These are phyloP conservation scores for Cynanchum wilfordii DNA, from an alignment of 257 asterid genomes.

Conservation along the genomic window DNA sequence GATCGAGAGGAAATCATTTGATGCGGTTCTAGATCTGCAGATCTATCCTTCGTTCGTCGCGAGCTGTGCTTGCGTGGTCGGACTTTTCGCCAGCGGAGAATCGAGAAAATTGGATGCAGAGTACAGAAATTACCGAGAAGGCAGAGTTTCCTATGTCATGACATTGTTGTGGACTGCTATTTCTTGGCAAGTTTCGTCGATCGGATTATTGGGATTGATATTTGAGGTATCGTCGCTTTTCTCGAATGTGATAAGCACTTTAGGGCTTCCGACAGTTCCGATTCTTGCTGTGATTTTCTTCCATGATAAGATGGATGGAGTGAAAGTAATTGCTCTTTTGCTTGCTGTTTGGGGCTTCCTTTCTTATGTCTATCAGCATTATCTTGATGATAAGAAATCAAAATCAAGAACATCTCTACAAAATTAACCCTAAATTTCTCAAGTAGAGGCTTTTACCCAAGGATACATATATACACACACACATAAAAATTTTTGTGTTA, in stretches of 20 bases:
- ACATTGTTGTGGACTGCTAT: constrained; percentile 35
- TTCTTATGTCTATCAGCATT: constrained; percentile 35
- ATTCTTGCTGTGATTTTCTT: constrained; percentile 36
- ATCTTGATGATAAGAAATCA: constrained; percentile 29
- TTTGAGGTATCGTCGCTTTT: constrained; percentile 38
- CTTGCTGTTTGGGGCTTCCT: constrained; percentile 41
- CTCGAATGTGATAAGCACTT: constrained; percentile 33
- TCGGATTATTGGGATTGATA: constrained; percentile 34
- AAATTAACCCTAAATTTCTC: not conserved
- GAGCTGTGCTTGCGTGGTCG: constrained; percentile 24
- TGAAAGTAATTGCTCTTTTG: constrained; percentile 28
- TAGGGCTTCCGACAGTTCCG: constrained; percentile 28
- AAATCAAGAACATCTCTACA: constrained; percentile 14
- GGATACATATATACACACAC: too few species aligned
- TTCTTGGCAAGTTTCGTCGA: constrained; percentile 30
- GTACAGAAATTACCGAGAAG: constrained; percentile 17
- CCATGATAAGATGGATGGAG: constrained; percentile 40
- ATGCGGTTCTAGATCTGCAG: constrained; percentile 24
- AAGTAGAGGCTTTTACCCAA: too few species aligned
- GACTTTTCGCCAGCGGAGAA: constrained; percentile 37
- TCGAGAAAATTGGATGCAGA: constrained; percentile 20
- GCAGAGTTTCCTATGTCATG: constrained; percentile 29
- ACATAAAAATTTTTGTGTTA: too few species aligned
- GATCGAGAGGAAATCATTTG: constrained; percentile 24
- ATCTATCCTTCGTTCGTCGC: constrained; percentile 26